Conservation (phyloP, 208 protist genomes). For the Wallacemonas sp. region DNA sequence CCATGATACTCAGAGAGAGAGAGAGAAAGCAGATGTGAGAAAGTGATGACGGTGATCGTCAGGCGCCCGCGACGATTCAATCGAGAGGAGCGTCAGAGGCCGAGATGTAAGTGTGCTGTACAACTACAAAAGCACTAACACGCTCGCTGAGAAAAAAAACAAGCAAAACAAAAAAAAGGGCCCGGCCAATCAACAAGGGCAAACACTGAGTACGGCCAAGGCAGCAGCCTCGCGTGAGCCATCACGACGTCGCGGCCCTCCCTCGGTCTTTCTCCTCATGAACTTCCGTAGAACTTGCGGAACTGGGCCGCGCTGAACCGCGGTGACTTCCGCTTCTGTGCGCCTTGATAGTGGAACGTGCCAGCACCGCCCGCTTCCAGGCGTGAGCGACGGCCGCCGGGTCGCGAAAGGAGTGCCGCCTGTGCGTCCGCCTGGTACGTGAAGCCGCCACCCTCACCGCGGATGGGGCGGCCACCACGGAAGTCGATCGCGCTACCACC, state of each 20-base stretch:
- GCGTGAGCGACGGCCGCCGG: conserved; percentile 33
- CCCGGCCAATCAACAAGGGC: too few species aligned
- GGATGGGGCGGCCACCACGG: neutral
- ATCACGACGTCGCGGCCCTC: too few species aligned
- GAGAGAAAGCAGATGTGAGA: conserved; percentile 16
- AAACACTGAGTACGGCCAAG: too few species aligned
- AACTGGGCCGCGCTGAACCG: conserved; percentile 36
- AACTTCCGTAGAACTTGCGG: conserved; percentile 40
- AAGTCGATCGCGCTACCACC: neutral
- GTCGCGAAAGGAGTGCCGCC: conserved; percentile 55
- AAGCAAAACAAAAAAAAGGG: conserved; percentile 18
- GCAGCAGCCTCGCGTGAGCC: too few species aligned
- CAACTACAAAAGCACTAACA: neutral
- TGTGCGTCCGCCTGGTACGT: conserved; percentile 37
- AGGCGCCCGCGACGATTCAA: too few species aligned
- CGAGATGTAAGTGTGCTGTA: neutral
- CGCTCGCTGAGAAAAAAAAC: conserved; percentile 6
- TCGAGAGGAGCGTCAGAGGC: neutral
- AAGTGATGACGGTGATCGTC: neutral
- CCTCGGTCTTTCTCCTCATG: too few species aligned
- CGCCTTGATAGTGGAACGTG: conserved; percentile 30
- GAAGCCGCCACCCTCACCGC: conserved; percentile 11
- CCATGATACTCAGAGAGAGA: conserved; percentile 11
- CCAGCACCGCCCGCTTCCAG: conserved; percentile 28
- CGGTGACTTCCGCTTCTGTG: neutral